Evolutionary conservation across 2,329 filamentous ascomycete genomes (phyloP), one percentile per base, ranked within the genome.

Genomic region (Fonsecaea pugnacius): DNA sequence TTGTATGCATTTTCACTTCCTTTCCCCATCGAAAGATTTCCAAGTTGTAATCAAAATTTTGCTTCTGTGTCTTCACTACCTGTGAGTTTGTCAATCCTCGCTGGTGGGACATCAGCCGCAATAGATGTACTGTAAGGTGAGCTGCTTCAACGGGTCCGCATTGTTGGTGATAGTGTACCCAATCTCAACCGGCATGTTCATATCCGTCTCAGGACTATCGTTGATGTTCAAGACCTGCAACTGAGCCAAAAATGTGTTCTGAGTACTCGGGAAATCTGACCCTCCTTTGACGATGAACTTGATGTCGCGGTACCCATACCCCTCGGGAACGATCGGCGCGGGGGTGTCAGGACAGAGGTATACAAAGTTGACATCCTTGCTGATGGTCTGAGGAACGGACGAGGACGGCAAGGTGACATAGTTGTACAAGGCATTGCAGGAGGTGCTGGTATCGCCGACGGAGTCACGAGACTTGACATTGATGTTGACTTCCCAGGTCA

Each of bases 401-500:
- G 43, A 36, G 2, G 57, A 51, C 14, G 57, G 57, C n/a, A 36
- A 35, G n/a, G 43, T 51, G 57, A 59, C 32, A 16, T 59, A 50
- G 8, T 40, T 36, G 46, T 59, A 43, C 18, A 59, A 35, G 27
- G 33, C 48, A 4, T 59, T 52, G 57, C 57, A 59, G 12, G 33
- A 35, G 9, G 43, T 33, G 57, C 57, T 52, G n/a, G 57, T 35
- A 21, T 38, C 27, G 46, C 43, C 46, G 9, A 51, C 30, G 14
- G 38, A 35, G 43, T 43, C 46, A 32, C 35, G 43, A 18, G n/a
- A 16, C 12, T 52, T 24, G 35, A 59, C 46, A 18, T 33, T 51
- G 32, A 59, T 59, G 10, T 46, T 59, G 30, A 59, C 57, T 27
- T 50, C 46, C 57, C 57, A 59, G 18, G 57, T 59, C 43, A 27